Conservation (phyloP, 2,329 filamentous ascomycete species). For the Cordyceps fumosorosea region DNA sequence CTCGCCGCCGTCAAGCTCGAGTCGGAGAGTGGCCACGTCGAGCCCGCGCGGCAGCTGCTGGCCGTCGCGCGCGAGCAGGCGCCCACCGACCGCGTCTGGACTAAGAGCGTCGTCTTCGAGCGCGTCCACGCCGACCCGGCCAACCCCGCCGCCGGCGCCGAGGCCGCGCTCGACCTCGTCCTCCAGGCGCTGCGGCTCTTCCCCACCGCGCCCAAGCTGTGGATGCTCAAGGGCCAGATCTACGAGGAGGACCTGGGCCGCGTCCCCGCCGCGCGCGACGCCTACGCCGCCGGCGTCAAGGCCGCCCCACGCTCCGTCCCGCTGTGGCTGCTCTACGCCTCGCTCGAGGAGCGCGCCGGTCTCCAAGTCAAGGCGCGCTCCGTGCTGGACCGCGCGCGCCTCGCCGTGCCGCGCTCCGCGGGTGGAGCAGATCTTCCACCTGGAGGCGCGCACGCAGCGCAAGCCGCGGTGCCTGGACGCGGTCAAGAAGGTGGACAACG, state of each 20-base stretch:
- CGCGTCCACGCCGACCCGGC: slow-evolving; percentile 63
- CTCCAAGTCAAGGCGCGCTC: slow-evolving; percentile 87
- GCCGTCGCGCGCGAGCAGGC: slow-evolving; percentile 79
- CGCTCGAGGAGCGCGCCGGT: slow-evolving; percentile 79
- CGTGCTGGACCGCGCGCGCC: slow-evolving; percentile 82
- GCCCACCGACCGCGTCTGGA: slow-evolving; percentile 93
- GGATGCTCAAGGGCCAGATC: slow-evolving; percentile 98
- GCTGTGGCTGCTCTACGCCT: slow-evolving; percentile 82
- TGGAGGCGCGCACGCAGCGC: slow-evolving; percentile 85
- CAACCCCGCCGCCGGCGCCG: slow-evolving; percentile 30
- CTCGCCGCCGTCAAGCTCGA: slow-evolving; percentile 93
- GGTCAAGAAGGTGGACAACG: slow-evolving; percentile 94
- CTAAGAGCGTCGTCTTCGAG: slow-evolving; percentile 92
- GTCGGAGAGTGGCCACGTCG: slow-evolving; percentile 76
- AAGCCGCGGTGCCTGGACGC: slow-evolving; percentile 88
- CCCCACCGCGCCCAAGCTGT: slow-evolving; percentile 79
- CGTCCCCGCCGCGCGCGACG: slow-evolving; percentile 78
- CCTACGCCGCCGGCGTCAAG: slow-evolving; percentile 81
- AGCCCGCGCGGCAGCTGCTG: slow-evolving; percentile 76
- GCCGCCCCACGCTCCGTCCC: slow-evolving; percentile 78
- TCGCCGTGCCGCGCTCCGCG: slow-evolving; percentile 78
- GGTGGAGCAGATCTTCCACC: slow-evolving; percentile 90
- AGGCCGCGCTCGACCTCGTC: slow-evolving; percentile 78
- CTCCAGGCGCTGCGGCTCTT: slow-evolving; percentile 83
- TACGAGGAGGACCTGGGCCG: slow-evolving; percentile 73